Evolutionary conservation across 225 moss, liverwort and hornwort genomes (phyloP).

Genomic region (Thuidium tamariscinum): DNA sequence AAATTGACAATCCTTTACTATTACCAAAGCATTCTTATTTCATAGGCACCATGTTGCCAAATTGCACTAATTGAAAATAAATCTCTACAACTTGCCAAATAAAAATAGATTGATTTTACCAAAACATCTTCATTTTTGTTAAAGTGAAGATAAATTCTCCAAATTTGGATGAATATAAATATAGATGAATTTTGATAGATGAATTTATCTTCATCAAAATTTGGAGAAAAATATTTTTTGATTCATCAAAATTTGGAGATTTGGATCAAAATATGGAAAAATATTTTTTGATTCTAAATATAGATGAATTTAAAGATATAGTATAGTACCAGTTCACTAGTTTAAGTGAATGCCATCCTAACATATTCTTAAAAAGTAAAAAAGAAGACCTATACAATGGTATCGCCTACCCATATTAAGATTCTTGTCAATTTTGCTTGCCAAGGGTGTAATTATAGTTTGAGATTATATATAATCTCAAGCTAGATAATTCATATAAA

Average conservation of each 20-base stretch:
- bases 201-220: too few relatives aligned
- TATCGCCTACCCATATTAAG: not conserved
- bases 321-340: not conserved
- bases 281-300: not conserved
- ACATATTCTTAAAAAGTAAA: fast-evolving
- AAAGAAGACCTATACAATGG: not conserved
- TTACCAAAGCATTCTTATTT: not conserved
- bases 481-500: too few relatives aligned
- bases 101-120: fast-evolving
- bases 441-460: too few relatives aligned
- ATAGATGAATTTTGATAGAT: too few relatives aligned
- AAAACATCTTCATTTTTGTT: not conserved
- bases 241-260: too few relatives aligned
- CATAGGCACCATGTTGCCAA: fast-evolving
- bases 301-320: fast-evolving
- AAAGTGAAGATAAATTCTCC: not conserved
- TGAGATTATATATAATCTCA: too few relatives aligned
- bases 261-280: too few relatives aligned
- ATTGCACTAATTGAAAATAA: not conserved
- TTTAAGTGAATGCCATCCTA: fast-evolving
- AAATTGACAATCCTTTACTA: too few relatives aligned
- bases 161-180: not conserved
- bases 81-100: not conserved
- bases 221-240: too few relatives aligned
- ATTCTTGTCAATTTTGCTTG: too few relatives aligned